Percentiles rank a stretch among this genome's conserved stretches.
phyloP scores from a whole-genome alignment of 2,329 filamentous ascomycete genomes.

The Aspergillus udagawae region DNA sequence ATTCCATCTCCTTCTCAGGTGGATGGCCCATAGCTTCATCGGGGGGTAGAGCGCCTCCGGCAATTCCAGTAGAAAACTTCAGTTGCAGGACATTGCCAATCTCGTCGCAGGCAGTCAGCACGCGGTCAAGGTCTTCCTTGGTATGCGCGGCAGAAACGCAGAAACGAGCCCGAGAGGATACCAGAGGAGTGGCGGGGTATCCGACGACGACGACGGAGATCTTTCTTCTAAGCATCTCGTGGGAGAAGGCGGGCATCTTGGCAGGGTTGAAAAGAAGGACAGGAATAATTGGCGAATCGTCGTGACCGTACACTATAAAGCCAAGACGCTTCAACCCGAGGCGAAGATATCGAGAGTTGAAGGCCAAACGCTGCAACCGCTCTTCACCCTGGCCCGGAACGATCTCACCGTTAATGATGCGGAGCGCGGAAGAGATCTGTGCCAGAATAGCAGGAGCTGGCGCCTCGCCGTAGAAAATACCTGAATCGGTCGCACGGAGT shows the following conservation, averaged over 20 bases:
- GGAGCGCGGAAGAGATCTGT: conserved; percentile 83
- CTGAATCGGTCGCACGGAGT: conserved; percentile 78
- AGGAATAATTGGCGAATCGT: conserved; percentile 96
- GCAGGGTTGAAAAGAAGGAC: conserved; percentile 95
- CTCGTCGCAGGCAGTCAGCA: conserved; percentile 86
- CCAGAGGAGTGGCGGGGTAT: conserved; percentile 92
- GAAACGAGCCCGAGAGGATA: conserved; percentile 91
- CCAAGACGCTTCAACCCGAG: conserved; percentile 94
- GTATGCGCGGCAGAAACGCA: conserved; percentile 95
- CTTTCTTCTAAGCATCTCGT: conserved; percentile 97
- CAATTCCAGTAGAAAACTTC: conserved; percentile 95
- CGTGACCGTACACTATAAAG: conserved; percentile 94
- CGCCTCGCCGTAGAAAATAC: conserved; percentile 80
- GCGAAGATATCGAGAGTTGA: conserved; percentile 98
- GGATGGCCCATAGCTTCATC: conserved; percentile 60
- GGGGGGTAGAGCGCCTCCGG: conserved; percentile 76
- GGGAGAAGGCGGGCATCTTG: conserved; percentile 97
- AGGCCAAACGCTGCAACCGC: conserved; percentile 89
- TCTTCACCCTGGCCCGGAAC: conserved; percentile 90
- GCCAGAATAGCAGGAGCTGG: conserved; percentile 82
- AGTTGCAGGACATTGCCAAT: conserved; percentile 87
- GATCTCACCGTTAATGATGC: conserved; percentile 84
- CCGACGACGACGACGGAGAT: conserved; percentile 97
- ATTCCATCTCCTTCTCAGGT: conserved; percentile 68
- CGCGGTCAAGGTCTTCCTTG: conserved; percentile 92